Base-by-base conservation (phyloP, 768 basidiomycete genomes). In the Macrocybe gigantea region DNA sequence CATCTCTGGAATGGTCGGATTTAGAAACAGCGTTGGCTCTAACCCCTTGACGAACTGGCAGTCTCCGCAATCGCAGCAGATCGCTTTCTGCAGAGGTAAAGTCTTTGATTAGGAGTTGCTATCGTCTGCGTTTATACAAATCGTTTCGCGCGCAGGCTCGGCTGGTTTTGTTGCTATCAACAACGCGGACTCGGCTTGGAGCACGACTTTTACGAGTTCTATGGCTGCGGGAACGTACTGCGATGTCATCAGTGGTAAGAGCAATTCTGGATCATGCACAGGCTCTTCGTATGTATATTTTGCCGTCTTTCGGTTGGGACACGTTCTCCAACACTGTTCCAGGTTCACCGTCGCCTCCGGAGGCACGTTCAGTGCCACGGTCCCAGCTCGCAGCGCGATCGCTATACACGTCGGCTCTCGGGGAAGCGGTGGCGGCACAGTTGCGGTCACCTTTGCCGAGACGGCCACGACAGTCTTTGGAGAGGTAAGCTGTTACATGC, bases 91-190 rank as follows among this genome's bases (percentile, higher is more conserved):
- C 5, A 64, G 84, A 53, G 83, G 84, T 75, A 48, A 7, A 66
- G 57, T 10, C 13, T 15, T 41, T 47, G 45, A 33, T 22, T 33
- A 12, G 9, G 6, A 13, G 14, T 37, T 41, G 30, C 15, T 22
- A 9, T 11, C 7, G 10, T 14, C 6, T 14, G 15, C 13, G 5
- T 32, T 9, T 8, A 43, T 2, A 41, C 30, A 44, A 31, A 31
- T 34, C 33, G 33, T 8, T 39, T 37, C 7, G 33, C 41, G 22
- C 46, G 9, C 43, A 82, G 80, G 79, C 30, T 61, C 77, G 1
- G 58, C 64, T 38, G 83, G 83, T 2, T 83, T 80, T 49, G 77
- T 84, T 1, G 82, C 75, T 0, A 85, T 86, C 55, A 86, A 86
- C 58, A 85, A 85, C 50, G 73, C 62, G 4, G 78, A 82, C 49